Evolutionary conservation across 2,329 filamentous ascomycete species (phyloP).

Genomic region (Aspergillus floridensis): DNA sequence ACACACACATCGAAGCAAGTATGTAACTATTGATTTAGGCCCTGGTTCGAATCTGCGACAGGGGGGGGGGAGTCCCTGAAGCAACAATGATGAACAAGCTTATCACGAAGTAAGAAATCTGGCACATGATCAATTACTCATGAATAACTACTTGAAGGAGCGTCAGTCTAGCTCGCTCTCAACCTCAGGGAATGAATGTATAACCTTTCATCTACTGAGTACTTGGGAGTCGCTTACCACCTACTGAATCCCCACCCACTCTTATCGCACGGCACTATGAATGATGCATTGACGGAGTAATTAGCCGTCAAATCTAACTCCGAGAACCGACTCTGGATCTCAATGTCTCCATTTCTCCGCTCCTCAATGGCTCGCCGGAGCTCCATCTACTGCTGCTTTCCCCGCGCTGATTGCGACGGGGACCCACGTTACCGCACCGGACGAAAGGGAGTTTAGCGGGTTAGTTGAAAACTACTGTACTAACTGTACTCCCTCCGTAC

Average conservation of each 20-base stretch:
- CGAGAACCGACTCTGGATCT: background rate
- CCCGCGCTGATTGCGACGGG: background rate
- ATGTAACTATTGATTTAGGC: no score
- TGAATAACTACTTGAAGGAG: no score
- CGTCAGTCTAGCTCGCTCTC: no score
- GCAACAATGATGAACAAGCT: no score
- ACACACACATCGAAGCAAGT: no score
- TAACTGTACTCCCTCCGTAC: no score
- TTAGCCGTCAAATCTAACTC: background rate
- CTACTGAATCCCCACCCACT: no score
- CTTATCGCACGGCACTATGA: background rate
- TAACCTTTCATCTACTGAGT: background rate
- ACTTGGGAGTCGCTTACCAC: background rate
- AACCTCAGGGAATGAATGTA: background rate
- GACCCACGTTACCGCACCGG: background rate
- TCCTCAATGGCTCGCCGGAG: background rate
- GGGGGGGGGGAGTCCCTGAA: no score
- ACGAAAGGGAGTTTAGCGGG: slow-evolving; percentile 2
- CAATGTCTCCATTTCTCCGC: background rate
- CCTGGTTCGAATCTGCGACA: no score
- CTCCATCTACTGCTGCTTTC: background rate
- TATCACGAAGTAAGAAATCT: no score
- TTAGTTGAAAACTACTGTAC: no score
- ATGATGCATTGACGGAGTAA: background rate
- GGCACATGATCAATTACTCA: no score